Evolutionary conservation across 2,329 filamentous ascomycete genomes (phyloP).

Genomic region (Aureobasidium melanogenum): DNA sequence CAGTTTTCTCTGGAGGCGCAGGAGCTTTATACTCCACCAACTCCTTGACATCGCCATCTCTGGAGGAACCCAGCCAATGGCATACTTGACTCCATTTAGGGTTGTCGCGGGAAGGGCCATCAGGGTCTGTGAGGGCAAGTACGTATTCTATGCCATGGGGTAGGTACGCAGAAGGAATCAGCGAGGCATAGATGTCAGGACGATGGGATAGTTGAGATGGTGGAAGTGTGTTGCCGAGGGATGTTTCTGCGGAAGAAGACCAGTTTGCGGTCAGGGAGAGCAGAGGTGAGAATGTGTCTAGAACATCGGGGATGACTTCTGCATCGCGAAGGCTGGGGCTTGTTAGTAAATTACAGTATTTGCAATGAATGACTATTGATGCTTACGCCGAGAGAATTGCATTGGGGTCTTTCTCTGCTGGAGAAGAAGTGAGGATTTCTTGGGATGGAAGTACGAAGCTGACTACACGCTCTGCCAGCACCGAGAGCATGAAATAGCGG

Average conservation of each 20-base stretch:
- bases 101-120: constrained; percentile 46
- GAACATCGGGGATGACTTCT: constrained; percentile 35
- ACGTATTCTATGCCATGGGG: constrained; percentile 24
- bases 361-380: not conserved
- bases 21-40: constrained; percentile 45
- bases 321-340: not conserved
- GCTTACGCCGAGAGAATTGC: not conserved
- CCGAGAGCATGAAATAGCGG: not conserved
- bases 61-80: constrained; percentile 43
- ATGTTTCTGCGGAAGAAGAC: constrained; percentile 34
- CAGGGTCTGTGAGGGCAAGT: constrained; percentile 48
- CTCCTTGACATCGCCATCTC: constrained; percentile 26
- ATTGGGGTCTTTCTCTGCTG: not conserved
- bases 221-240: constrained; percentile 47
- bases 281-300: constrained; percentile 50
- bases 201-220: constrained; percentile 33
- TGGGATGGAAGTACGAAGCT: not conserved
- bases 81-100: constrained; percentile 50
- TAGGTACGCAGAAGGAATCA: not conserved
- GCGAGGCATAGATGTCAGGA: constrained; percentile 30
- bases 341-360: not conserved
- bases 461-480: not conserved
- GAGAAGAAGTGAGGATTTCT: not conserved
- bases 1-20: constrained; percentile 46
- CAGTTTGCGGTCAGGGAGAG: constrained; percentile 43